Conservation (phyloP, 345 rosid genomes). For the Lepidium didymum region DNA sequence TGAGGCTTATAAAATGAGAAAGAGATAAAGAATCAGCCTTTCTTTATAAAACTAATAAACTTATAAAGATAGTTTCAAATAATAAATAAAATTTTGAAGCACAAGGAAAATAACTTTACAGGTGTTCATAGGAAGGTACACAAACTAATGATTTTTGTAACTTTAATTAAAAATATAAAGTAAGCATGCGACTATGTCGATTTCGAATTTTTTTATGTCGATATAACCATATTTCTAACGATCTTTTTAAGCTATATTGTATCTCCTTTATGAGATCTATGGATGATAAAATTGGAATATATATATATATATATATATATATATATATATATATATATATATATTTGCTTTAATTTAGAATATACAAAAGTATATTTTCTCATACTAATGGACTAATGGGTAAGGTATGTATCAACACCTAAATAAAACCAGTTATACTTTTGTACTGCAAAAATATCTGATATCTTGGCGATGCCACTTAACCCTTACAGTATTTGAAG, state of each 20-base stretch:
- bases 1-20: not conserved
- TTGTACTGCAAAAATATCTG: too few relatives aligned
- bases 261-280: not conserved
- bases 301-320: not conserved
- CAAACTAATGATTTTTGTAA: conserved; percentile 6
- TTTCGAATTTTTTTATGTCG: not conserved
- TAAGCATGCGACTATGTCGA: conserved; percentile 10
- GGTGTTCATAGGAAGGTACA: conserved; percentile 12
- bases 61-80: not conserved
- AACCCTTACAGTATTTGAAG: too few relatives aligned
- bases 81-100: not conserved
- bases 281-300: not conserved
- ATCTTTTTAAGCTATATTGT: not conserved
- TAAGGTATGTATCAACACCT: not conserved
- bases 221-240: conserved; percentile 7
- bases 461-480: too few relatives aligned
- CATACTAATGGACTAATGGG: not conserved
- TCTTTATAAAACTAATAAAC: not conserved
- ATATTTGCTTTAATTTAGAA: not conserved
- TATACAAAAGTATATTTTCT: not conserved
- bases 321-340: not conserved
- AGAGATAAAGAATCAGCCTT: not conserved
- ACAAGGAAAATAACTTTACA: conserved; percentile 22
- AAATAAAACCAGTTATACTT: too few relatives aligned
- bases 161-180: conserved; percentile 2